A percentile compares a stretch with the other conserved stretches of the same genome.
Evolutionary conservation across 192 early-diverging fungal species (phyloP).

Genomic region (Coemansia sp.): DNA sequence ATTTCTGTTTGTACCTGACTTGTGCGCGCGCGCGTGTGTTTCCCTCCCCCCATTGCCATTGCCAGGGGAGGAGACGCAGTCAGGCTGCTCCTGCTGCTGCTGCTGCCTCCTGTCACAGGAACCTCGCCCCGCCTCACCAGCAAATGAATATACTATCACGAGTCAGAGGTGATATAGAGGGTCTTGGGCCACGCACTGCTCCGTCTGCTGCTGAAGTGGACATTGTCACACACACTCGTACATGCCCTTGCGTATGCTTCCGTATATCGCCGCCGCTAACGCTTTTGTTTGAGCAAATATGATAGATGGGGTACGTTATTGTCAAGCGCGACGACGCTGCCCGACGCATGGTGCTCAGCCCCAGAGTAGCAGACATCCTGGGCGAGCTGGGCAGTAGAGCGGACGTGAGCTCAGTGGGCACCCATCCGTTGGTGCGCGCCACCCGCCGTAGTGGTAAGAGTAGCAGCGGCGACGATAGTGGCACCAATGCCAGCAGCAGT

Average conservation of each 20-base stretch:
- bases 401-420: constrained; percentile 15
- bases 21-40: background rate
- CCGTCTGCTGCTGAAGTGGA: background rate
- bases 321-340: constrained; percentile 46
- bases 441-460: background rate
- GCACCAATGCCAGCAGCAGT: background rate
- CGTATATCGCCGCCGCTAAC: constrained; percentile 9
- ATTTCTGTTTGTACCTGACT: constrained; percentile 4
- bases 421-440: constrained; percentile 14
- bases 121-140: background rate
- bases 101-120: background rate
- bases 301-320: constrained; percentile 51
- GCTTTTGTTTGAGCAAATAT: background rate
- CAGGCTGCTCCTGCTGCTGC: background rate
- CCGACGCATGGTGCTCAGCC: constrained; percentile 38
- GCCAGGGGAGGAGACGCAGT: background rate
- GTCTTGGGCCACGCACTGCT: background rate
- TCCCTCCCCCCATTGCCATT: background rate
- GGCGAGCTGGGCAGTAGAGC: constrained; percentile 23
- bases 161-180: background rate
- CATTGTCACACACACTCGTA: background rate
- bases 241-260: background rate
- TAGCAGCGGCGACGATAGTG: background rate
- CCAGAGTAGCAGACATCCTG: constrained; percentile 38
- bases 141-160: background rate